Base-by-base conservation (phyloP, 257 asterid species). In the Dorcoceras hygrometricum region DNA sequence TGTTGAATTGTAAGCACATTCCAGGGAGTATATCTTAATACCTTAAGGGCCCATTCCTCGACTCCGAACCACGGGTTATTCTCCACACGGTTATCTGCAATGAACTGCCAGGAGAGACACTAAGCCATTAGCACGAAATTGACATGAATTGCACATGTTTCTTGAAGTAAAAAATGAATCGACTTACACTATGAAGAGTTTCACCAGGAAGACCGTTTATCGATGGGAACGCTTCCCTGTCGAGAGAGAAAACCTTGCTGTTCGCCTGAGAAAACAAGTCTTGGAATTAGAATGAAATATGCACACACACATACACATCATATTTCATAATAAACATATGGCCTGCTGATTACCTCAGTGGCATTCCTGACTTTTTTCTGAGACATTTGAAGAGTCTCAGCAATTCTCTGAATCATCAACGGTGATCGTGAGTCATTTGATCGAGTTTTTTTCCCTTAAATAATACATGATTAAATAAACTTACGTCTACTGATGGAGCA, bases 341-440 rank as follows among this genome's bases (percentile, higher is more conserved):
- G 51, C 6, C 51, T 43, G 31, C 69, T 59, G 16, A 66, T 62
- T 90, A 93, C 99, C 99, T 93, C 97, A 43, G 95, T 88, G 59
- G 99, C 99, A 82, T 93, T 93, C 77, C 86, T 82, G 78, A 93
- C 95, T 83, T 93, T 90, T 83, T 85, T 86, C 76, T 85, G 87
- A 2, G 96, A 83, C 88, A 93, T 86, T 83, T 88, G 90, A n/a
- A 93, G 83, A 61, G 65, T 70, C 81, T 89, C 91, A 65, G 97
- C 97, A 73, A 94, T 90, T 71, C 75, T 88, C 99, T 93, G 92
- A 36, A 63, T 56, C 62, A 77, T 76, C 73, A 77, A 62, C 51
- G 58, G 14, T 70, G 26, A 62, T 69, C 32, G 31, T 55, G 36
- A 66, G 54, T 56, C 28, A 22, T 62, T 43, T 43, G 6, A 43